phyloP scores from a whole-genome alignment of 2,329 filamentous ascomycete genomes.

The Aspergillus fumigatiaffinis region DNA sequence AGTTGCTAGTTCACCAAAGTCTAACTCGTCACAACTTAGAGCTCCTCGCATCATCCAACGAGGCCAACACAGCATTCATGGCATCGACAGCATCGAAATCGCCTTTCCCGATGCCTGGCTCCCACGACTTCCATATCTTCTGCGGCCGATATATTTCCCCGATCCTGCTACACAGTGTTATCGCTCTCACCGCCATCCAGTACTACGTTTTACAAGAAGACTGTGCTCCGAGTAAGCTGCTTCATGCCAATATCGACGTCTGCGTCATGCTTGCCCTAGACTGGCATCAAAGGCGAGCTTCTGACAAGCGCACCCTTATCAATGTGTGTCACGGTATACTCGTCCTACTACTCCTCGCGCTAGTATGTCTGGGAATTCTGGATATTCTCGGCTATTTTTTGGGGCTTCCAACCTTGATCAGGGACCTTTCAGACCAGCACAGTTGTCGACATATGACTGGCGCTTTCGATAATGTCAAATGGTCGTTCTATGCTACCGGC shows the following conservation, averaged over 20 bases:
- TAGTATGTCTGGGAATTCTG: neutral
- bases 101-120: neutral
- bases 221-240: neutral
- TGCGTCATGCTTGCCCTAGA: neutral
- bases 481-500: neutral
- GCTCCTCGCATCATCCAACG: too few species aligned
- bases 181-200: neutral
- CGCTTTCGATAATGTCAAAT: neutral
- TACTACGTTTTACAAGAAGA: slow-evolving; percentile 1
- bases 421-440: neutral
- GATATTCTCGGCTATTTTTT: neutral
- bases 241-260: neutral
- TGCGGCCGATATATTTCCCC: neutral
- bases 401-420: neutral
- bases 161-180: neutral
- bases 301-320: neutral
- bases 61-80: neutral
- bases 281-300: neutral
- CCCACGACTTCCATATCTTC: too few species aligned
- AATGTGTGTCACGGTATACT: neutral
- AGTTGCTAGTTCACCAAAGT: too few species aligned
- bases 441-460: neutral
- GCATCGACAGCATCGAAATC: too few species aligned
- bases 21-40: too few species aligned
- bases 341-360: neutral